These are phyloP conservation scores for Jimgerdemannia lactiflua DNA, from an alignment of 192 early-diverging fungal genomes.

Conservation along the genomic window DNA sequence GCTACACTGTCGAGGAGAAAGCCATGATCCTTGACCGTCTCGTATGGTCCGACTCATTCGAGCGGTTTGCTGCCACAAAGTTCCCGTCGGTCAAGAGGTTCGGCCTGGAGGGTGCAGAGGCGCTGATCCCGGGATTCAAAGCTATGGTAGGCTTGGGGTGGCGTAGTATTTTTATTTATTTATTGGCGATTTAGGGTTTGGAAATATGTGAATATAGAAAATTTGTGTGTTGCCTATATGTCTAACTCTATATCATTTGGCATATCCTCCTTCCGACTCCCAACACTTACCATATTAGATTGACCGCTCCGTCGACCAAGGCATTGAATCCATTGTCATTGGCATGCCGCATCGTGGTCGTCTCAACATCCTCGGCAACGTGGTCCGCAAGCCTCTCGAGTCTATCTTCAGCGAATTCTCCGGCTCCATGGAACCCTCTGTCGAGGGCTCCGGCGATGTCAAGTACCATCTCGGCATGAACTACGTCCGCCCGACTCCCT, in stretches of 20 bases:
- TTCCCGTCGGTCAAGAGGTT: slow-evolving; percentile 98
- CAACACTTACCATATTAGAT: slow-evolving; percentile 49
- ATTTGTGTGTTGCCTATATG: too few relatives aligned
- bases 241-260: too few relatives aligned
- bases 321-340: slow-evolving; percentile 94
- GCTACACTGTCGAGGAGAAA: slow-evolving; percentile 90
- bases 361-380: slow-evolving; percentile 97
- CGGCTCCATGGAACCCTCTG: slow-evolving; percentile 78
- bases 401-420: slow-evolving; percentile 99
- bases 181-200: neutral
- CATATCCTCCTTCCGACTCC: too few relatives aligned
- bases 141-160: slow-evolving; percentile 64
- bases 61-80: slow-evolving; percentile 94
- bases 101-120: slow-evolving; percentile 96
- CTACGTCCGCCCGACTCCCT: slow-evolving; percentile 94
- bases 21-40: slow-evolving; percentile 91
- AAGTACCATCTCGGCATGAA: slow-evolving; percentile 95
- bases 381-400: slow-evolving; percentile 98
- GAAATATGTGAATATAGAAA: neutral
- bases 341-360: slow-evolving; percentile 99
- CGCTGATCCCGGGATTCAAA: slow-evolving; percentile 98
- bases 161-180: neutral
- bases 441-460: slow-evolving; percentile 97
- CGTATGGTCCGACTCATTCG: slow-evolving; percentile 97
- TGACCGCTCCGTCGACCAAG: slow-evolving; percentile 92